phyloP scores from a whole-genome alignment of 2,329 filamentous ascomycete genomes.

The Aspergillus vadensis region DNA sequence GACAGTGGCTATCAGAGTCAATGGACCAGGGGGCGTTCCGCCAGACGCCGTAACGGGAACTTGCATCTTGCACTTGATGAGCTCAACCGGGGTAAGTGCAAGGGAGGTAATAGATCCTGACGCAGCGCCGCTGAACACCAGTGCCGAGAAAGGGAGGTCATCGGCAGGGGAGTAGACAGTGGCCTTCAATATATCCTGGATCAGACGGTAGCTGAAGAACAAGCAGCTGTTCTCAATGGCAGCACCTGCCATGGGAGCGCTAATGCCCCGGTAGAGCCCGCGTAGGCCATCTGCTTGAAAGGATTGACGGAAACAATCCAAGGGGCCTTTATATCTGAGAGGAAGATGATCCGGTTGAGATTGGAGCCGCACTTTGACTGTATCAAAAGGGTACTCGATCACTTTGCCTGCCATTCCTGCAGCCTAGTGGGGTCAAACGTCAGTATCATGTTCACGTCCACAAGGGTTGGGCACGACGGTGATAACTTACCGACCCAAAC shows the following conservation, averaged over 20 bases:
- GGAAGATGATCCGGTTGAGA: conserved; percentile 87
- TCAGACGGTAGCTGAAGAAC: conserved; percentile 83
- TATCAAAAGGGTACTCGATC: conserved; percentile 98
- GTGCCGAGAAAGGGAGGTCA: conserved; percentile 70
- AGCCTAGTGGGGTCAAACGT: conserved; percentile 49
- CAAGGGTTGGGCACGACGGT: background rate
- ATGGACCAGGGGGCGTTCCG: conserved; percentile 59
- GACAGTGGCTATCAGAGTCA: conserved; percentile 73
- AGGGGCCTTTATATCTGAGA: conserved; percentile 77
- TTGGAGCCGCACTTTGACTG: conserved; percentile 94
- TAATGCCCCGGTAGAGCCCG: conserved; percentile 89
- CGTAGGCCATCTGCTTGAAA: conserved; percentile 75
- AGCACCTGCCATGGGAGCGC: conserved; percentile 84
- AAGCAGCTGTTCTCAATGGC: conserved; percentile 89
- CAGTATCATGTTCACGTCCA: background rate
- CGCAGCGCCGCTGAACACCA: conserved; percentile 79
- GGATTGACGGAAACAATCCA: conserved; percentile 92
- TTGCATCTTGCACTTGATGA: conserved; percentile 98
- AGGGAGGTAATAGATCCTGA: conserved; percentile 88
- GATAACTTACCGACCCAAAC: conserved; percentile 74
- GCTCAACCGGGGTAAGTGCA: conserved; percentile 89
- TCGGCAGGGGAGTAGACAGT: conserved; percentile 58
- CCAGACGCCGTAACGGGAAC: conserved; percentile 57
- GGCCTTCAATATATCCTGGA: conserved; percentile 64
- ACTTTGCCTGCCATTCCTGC: conserved; percentile 91